A percentile compares a stretch with the other conserved stretches of the same genome.
phyloP scores from a whole-genome alignment of 345 rosid genomes.

The Eucalyptus virginea region DNA sequence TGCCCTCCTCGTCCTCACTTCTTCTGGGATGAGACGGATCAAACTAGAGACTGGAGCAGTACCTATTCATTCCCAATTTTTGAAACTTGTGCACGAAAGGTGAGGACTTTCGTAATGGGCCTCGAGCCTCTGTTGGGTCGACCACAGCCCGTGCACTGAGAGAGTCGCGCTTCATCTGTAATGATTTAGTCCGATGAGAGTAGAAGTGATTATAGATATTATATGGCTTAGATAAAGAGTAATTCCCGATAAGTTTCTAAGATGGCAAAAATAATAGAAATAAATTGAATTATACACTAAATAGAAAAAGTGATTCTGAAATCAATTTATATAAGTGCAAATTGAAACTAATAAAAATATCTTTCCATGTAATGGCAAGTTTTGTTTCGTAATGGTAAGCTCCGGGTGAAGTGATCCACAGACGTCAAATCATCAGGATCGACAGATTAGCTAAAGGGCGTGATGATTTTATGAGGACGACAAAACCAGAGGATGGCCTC shows the following conservation, averaged over 20 bases:
- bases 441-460: background rate
- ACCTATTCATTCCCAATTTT: background rate
- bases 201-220: too few relatives aligned
- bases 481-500: background rate
- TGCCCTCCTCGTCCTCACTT: background rate
- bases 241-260: too few relatives aligned
- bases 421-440: background rate
- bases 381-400: too few relatives aligned
- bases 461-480: background rate
- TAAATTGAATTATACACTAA: too few relatives aligned
- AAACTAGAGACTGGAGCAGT: background rate
- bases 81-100: background rate
- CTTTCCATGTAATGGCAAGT: accelerated
- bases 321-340: too few relatives aligned
- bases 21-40: background rate
- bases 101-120: background rate
- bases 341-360: too few relatives aligned
- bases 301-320: accelerated
- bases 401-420: too few relatives aligned
- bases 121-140: background rate
- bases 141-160: background rate
- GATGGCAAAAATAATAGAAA: accelerated
- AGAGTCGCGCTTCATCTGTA: background rate
- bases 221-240: too few relatives aligned
- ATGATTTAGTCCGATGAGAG: too few relatives aligned